Conservation (phyloP, 179 eudicot species). For the Corrigiola litoralis region DNA sequence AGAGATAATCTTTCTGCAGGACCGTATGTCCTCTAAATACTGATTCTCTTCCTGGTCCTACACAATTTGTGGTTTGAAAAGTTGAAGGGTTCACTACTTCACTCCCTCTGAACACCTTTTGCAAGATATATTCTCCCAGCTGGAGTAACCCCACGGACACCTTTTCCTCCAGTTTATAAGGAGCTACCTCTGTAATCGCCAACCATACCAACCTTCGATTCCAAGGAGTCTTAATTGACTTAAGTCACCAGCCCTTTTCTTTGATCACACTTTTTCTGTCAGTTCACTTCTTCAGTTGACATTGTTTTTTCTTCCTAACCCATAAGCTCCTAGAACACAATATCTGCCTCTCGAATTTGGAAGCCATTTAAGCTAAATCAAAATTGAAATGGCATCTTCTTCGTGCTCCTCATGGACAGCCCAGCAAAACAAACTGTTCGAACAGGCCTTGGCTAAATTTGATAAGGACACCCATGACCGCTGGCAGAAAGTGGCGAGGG, state of each 20-base stretch:
- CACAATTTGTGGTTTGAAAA: constrained; percentile 39
- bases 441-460: constrained; percentile 37
- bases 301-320: neutral
- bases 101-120: constrained; percentile 17
- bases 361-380: neutral
- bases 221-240: constrained; percentile 20
- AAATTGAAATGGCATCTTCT: constrained; percentile 47
- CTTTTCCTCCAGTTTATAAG: constrained; percentile 49
- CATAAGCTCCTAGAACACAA: neutral
- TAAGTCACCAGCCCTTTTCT: constrained; percentile 1
- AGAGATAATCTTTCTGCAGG: constrained; percentile 10
- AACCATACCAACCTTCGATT: constrained; percentile 29
- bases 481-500: constrained; percentile 40
- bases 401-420: constrained; percentile 42
- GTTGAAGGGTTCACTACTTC: constrained; percentile 26
- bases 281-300: constrained; percentile 5
- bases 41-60: constrained; percentile 31
- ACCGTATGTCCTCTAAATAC: constrained; percentile 18
- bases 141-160: constrained; percentile 43
- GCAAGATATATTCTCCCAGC: constrained; percentile 50
- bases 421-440: constrained; percentile 39
- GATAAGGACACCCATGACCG: constrained; percentile 39
- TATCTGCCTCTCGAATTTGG: neutral
- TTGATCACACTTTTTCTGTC: constrained; percentile 3
- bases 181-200: constrained; percentile 27